Evolutionary conservation across 441 rosid genomes (phyloP).

Genomic region (Arabidopsis hybrid): DNA sequence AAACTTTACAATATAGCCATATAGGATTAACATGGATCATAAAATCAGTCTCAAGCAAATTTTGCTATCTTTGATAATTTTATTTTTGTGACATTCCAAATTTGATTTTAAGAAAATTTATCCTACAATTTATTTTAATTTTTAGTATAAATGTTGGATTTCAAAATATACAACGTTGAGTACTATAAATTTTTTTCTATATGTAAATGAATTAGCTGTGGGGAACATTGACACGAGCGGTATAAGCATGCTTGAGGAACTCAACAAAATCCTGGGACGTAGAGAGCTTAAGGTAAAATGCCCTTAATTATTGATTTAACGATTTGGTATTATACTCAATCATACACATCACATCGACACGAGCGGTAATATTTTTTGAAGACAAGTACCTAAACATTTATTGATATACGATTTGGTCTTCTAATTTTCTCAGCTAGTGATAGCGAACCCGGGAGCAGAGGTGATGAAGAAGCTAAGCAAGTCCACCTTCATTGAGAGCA

Average conservation of each 20-base stretch:
- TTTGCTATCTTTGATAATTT: too few relatives aligned
- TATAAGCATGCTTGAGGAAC: constrained; percentile 62
- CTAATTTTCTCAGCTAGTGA: constrained; percentile 54
- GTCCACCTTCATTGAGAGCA: constrained; percentile 62
- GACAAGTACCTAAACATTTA: background rate
- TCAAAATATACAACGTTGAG: background rate
- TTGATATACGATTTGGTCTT: background rate
- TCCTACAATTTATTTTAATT: background rate
- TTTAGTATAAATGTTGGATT: background rate
- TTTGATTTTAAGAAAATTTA: background rate
- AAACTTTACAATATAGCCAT: background rate
- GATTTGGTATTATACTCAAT: too few relatives aligned
- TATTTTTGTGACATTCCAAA: too few relatives aligned
- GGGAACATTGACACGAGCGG: constrained; percentile 71
- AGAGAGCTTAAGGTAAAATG: constrained; percentile 52
- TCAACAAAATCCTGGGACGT: constrained; percentile 49
- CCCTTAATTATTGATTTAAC: too few relatives aligned
- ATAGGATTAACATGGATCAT: background rate
- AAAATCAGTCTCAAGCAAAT: too few relatives aligned
- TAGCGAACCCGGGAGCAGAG: constrained; percentile 92
- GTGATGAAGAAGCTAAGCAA: constrained; percentile 88
- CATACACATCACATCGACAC: too few relatives aligned
- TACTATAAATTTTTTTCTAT: background rate
- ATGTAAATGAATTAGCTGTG: constrained; percentile 48
- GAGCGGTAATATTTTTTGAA: background rate